These are phyloP conservation scores for Termitomyces sp. DNA, from an alignment of 768 basidiomycete genomes.

Conservation along the genomic window DNA sequence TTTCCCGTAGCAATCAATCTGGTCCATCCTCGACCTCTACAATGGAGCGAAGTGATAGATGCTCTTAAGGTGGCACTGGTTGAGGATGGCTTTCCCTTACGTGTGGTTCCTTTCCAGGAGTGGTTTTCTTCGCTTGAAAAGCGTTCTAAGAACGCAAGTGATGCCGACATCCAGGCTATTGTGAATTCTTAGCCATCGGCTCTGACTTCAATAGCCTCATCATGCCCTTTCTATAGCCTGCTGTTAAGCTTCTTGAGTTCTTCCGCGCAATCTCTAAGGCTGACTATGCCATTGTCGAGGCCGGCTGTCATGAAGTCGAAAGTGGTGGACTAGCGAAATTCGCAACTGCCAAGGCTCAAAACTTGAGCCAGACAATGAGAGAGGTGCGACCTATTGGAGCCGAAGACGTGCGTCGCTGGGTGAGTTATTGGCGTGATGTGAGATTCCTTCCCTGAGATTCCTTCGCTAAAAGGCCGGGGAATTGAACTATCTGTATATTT, in stretches of 20 bases:
- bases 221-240: constrained; percentile 23
- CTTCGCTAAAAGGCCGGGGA: neutral
- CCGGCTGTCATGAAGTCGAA: constrained; percentile 5
- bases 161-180: constrained; percentile 3
- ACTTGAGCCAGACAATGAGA: constrained; percentile 13
- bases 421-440: constrained; percentile 14
- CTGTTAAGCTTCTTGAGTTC: constrained; percentile 31
- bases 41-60: constrained; percentile 31
- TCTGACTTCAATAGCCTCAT: neutral
- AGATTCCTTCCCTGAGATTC: no score
- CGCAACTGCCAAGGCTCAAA: constrained; percentile 11
- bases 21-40: constrained; percentile 33
- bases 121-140: constrained; percentile 18
- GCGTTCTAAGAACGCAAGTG: constrained; percentile 6
- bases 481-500: neutral
- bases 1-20: constrained; percentile 31
- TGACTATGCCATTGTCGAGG: constrained; percentile 14
- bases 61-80: neutral
- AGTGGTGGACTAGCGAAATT: constrained; percentile 16
- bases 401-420: constrained; percentile 13
- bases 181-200: neutral
- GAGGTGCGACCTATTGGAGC: constrained; percentile 3
- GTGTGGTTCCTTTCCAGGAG: constrained; percentile 12
- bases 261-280: constrained; percentile 25
- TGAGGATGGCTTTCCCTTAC: neutral